Evolutionary conservation across 371 early-diverging fungal species (phyloP).

Genomic region (Parasitella parasitica): DNA sequence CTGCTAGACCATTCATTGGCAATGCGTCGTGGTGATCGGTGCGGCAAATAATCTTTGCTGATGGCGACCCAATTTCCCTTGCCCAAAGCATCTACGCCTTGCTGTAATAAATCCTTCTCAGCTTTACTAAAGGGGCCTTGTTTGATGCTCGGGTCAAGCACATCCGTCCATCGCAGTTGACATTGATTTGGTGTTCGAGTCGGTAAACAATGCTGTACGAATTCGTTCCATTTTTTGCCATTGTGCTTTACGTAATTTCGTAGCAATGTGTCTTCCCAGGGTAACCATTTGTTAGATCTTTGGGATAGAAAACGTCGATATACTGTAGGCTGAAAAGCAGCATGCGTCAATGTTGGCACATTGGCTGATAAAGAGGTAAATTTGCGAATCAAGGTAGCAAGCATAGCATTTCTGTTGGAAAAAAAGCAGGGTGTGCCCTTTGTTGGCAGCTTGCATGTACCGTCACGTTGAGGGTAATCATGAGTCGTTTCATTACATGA

Average conservation of each 20-base stretch:
- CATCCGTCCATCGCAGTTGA: slow-evolving; percentile 26
- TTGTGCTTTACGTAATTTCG: slow-evolving; percentile 31
- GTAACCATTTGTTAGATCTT: slow-evolving; percentile 25
- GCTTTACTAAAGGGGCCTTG: slow-evolving; percentile 28
- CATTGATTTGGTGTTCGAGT: slow-evolving; percentile 26
- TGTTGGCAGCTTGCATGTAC: too few species aligned
- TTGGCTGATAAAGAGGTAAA: background rate
- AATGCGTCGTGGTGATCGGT: slow-evolving; percentile 26
- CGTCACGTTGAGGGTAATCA: too few species aligned
- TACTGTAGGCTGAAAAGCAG: background rate
- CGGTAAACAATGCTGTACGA: slow-evolving; percentile 38
- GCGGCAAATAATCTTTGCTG: slow-evolving; percentile 24
- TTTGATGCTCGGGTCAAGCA: slow-evolving; percentile 17
- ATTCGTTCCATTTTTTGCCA: slow-evolving; percentile 31
- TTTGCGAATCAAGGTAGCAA: background rate
- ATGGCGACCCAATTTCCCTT: slow-evolving; percentile 29
- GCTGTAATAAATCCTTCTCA: slow-evolving; percentile 18
- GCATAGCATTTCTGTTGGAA: slow-evolving; percentile 1
- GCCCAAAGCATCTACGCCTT: slow-evolving; percentile 21
- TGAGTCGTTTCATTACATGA: too few species aligned
- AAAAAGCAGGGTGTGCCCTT: too few species aligned
- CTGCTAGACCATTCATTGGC: slow-evolving; percentile 23
- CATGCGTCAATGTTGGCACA: background rate
- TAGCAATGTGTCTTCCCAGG: slow-evolving; percentile 41
- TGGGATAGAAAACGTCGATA: background rate